Conservation (phyloP, 495 filamentous ascomycete genomes). For the Emericellopsis terricola region DNA sequence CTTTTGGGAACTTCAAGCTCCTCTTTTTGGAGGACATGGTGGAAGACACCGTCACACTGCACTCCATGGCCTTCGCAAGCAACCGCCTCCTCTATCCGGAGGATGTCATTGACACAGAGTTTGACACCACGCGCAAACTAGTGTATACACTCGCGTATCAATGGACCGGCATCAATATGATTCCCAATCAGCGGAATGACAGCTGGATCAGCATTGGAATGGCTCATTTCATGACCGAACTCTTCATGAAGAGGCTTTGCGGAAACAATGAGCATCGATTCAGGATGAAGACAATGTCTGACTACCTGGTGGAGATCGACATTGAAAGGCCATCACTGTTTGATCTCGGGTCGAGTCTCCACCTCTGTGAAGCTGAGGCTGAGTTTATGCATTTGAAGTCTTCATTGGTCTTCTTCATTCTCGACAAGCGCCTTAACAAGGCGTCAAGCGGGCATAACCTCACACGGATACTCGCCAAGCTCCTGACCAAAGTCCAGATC, state of each 20-base stretch:
- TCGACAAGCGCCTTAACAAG: conserved; percentile 81
- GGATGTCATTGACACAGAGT: conserved; percentile 64
- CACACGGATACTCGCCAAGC: conserved; percentile 61
- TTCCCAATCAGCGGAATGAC: conserved; percentile 62
- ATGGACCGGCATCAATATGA: conserved; percentile 81
- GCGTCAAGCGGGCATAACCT: conserved; percentile 67
- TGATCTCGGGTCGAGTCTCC: conserved; percentile 57
- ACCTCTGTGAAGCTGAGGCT: conserved; percentile 62
- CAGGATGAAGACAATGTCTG: conserved; percentile 70
- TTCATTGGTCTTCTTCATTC: conserved; percentile 76
- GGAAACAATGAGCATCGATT: conserved; percentile 91
- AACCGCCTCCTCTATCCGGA: conserved; percentile 67
- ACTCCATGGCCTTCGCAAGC: conserved; percentile 74
- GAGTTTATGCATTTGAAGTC: conserved; percentile 90
- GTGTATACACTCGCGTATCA: conserved; percentile 79
- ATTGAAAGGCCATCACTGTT: conserved; percentile 66
- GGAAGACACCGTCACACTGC: conserved; percentile 53
- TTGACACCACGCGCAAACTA: conserved; percentile 56
- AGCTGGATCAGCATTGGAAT: conserved; percentile 85
- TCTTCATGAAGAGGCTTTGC: conserved; percentile 73
- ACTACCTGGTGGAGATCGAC: conserved; percentile 67
- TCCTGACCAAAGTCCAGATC: conserved; percentile 66
- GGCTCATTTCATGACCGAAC: conserved; percentile 81
- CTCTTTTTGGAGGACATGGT: conserved; percentile 84
- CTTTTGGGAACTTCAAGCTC: conserved; percentile 73